Conservation (phyloP, 176 grass and related monocot genomes). For the Bothriochloa decipiens region DNA sequence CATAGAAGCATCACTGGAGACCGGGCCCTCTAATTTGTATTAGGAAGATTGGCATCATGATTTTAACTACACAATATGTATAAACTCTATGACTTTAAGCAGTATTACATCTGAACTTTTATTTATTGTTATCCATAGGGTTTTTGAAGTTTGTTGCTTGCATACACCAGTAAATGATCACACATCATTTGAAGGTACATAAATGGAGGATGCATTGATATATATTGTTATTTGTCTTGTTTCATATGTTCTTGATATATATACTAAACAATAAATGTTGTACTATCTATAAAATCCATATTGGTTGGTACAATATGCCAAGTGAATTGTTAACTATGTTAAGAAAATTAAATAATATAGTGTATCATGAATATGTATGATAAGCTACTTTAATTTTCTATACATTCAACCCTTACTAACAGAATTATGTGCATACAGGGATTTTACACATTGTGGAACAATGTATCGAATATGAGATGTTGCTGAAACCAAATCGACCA, state of each 20-base stretch:
- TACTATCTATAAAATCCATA: too few species aligned
- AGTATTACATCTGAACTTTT: background rate
- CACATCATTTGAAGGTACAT: conserved; percentile 80
- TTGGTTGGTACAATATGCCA: too few species aligned
- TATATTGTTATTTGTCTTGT: too few species aligned
- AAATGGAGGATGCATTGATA: too few species aligned
- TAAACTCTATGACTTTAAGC: background rate
- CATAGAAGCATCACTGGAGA: too few species aligned
- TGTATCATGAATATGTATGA: background rate
- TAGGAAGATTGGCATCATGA: background rate
- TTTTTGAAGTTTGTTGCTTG: conserved; percentile 81
- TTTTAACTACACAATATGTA: background rate
- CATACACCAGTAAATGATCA: conserved; percentile 83
- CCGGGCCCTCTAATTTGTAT: too few species aligned
- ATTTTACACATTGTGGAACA: conserved; percentile 61
- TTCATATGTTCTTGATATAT: too few species aligned
- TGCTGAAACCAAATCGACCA: conserved; percentile 55
- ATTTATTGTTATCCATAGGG: conserved; percentile 28
- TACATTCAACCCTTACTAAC: background rate
- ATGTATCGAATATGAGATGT: conserved; percentile 55
- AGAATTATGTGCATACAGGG: conserved; percentile 41
- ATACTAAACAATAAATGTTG: too few species aligned
- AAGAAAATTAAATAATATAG: too few species aligned
- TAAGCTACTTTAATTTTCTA: background rate
- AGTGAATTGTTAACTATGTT: too few species aligned